phyloP scores from a whole-genome alignment of 805 yeast species.

The Pichia gijzeniarum region DNA sequence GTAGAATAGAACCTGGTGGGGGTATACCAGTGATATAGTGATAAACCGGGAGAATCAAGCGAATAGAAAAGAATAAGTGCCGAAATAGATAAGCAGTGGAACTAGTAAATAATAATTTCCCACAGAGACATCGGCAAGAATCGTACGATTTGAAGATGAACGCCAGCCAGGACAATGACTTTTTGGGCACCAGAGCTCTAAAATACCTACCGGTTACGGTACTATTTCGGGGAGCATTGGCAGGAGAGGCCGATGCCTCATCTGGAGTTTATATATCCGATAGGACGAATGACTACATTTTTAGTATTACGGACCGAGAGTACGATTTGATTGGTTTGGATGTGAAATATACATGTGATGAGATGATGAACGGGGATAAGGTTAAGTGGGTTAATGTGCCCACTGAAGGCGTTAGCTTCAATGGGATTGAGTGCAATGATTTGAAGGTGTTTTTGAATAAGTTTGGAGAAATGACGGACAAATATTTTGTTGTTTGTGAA shows the following conservation, averaged over 20 bases:
- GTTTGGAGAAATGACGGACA: neutral
- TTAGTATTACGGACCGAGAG: neutral
- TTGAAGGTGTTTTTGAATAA: neutral
- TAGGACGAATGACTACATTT: neutral
- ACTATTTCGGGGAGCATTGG: neutral
- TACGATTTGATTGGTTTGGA: neutral
- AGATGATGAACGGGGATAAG: neutral
- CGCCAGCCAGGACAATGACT: neutral
- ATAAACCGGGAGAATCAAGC: too few relatives aligned
- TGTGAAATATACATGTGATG: constrained; percentile 2
- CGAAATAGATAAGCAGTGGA: too few relatives aligned
- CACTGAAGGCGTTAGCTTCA: neutral
- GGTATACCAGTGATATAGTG: too few relatives aligned
- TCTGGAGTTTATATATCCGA: constrained; percentile 3
- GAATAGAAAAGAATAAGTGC: too few relatives aligned
- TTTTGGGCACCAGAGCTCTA: neutral
- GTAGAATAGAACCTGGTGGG: too few relatives aligned
- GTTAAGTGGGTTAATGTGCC: constrained; percentile 4
- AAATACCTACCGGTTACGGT: constrained; percentile 1
- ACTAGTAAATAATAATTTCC: too few relatives aligned
- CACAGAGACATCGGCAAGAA: too few relatives aligned
- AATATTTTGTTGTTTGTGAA: neutral
- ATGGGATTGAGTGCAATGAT: neutral
- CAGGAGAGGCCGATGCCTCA: neutral
- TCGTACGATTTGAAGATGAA: neutral